These are phyloP conservation scores for Fonsecaea pedrosoi DNA, from an alignment of 2,329 filamentous ascomycete genomes.

Conservation along the genomic window DNA sequence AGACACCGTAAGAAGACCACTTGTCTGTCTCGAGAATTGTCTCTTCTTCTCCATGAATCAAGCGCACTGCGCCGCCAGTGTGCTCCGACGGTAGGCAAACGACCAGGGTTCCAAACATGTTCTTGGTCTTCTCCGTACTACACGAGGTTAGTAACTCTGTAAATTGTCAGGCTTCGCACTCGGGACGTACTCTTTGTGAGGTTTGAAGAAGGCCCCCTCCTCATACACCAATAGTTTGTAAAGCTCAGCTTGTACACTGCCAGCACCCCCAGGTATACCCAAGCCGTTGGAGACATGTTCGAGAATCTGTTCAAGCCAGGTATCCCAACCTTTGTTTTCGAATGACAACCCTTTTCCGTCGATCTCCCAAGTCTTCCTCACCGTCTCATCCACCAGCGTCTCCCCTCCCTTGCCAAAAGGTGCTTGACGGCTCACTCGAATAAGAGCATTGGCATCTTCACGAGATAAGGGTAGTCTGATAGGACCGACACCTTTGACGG, in stretches of 20 bases:
- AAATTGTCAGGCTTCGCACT: neutral
- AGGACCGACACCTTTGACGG: slow-evolving; percentile 25
- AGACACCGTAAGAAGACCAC: slow-evolving; percentile 41
- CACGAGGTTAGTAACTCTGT: neutral
- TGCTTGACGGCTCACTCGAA: slow-evolving; percentile 25
- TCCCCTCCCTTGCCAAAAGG: slow-evolving; percentile 51
- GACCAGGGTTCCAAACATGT: slow-evolving; percentile 60
- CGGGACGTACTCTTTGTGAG: slow-evolving; percentile 49
- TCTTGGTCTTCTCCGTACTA: slow-evolving; percentile 52
- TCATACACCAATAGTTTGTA: slow-evolving; percentile 60
- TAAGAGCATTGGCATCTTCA: slow-evolving; percentile 35
- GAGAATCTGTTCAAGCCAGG: slow-evolving; percentile 20
- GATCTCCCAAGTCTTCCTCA: slow-evolving; percentile 55
- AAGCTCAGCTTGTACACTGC: slow-evolving; percentile 46
- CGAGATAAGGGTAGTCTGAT: slow-evolving; percentile 34
- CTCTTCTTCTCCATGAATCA: slow-evolving; percentile 47
- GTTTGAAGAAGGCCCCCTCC: slow-evolving; percentile 57
- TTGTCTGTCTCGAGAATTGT: slow-evolving; percentile 44
- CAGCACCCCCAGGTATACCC: slow-evolving; percentile 38
- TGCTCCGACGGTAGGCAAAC: slow-evolving; percentile 58
- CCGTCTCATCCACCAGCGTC: slow-evolving; percentile 49
- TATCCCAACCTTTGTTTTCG: slow-evolving; percentile 45
- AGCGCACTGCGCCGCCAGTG: slow-evolving; percentile 53
- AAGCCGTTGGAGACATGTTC: slow-evolving; percentile 16
- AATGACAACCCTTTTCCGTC: slow-evolving; percentile 49